Evolutionary conservation across 371 early-diverging fungal genomes (phyloP).

Genomic region (Capillidium heterosporum): DNA sequence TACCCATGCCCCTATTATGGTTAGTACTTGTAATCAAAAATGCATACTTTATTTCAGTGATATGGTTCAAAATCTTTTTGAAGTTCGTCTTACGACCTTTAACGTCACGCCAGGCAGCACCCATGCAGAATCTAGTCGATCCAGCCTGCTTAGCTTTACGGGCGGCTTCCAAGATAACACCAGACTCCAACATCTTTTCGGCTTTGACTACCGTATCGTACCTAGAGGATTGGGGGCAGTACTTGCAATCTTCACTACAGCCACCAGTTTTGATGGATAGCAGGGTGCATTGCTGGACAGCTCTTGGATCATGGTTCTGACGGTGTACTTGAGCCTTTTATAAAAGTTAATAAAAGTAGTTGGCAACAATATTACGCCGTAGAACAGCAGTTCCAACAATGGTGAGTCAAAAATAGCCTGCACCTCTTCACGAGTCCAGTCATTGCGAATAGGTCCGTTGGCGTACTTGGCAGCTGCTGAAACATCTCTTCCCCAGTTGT

Average conservation of each 20-base stretch:
- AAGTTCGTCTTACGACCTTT: slow-evolving; percentile 72
- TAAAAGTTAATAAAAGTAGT: not conserved
- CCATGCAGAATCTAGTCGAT: slow-evolving; percentile 61
- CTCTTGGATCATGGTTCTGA: slow-evolving; percentile 43
- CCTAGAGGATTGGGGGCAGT: slow-evolving; percentile 67
- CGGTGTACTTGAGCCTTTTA: slow-evolving; percentile 58
- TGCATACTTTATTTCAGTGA: slow-evolving; percentile 42
- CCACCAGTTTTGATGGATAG: slow-evolving; percentile 76
- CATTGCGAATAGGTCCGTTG: slow-evolving; percentile 33
- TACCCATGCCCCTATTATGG: slow-evolving; percentile 40
- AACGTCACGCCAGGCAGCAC: slow-evolving; percentile 75
- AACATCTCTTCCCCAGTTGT: slow-evolving; percentile 11
- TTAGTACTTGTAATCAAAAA: not conserved
- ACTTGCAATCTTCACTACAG: slow-evolving; percentile 71
- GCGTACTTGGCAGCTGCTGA: slow-evolving; percentile 41
- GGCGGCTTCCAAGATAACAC: slow-evolving; percentile 54
- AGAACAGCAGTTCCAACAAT: slow-evolving; percentile 56
- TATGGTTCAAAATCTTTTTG: slow-evolving; percentile 53
- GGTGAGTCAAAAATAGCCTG: slow-evolving; percentile 60
- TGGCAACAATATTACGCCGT: slow-evolving; percentile 26
- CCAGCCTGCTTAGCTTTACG: slow-evolving; percentile 66
- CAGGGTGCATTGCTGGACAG: slow-evolving; percentile 68
- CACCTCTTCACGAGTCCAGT: slow-evolving; percentile 62
- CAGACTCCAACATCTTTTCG: slow-evolving; percentile 48
- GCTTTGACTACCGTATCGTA: slow-evolving; percentile 57